Percentiles rank a stretch among this genome's conserved stretches.
phyloP scores from a whole-genome alignment of 2,329 filamentous ascomycete species.

The Trichoderma sp. region DNA sequence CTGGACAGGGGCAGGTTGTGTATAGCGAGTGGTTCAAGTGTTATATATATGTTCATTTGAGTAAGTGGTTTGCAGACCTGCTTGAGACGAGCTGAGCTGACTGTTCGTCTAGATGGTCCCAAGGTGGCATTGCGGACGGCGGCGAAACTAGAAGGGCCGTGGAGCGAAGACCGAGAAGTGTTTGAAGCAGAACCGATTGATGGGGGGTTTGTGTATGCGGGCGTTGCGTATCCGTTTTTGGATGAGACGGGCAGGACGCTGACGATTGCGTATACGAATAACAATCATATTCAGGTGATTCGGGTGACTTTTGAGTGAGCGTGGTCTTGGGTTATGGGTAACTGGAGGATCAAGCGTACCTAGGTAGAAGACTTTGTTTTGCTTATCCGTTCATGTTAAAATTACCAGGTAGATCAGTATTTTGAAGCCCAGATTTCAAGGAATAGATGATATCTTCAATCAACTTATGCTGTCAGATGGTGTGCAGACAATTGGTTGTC shows the following conservation, averaged over 20 bases:
- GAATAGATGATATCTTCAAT: background rate
- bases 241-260: constrained; percentile 36
- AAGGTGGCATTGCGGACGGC: constrained; percentile 23
- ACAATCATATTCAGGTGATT: constrained; percentile 39
- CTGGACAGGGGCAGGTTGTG: constrained; percentile 38
- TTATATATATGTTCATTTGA: constrained; percentile 37
- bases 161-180: constrained; percentile 36
- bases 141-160: constrained; percentile 35
- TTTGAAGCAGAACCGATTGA: constrained; percentile 35
- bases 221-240: constrained; percentile 38
- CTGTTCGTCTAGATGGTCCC: constrained; percentile 2
- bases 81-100: background rate
- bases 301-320: constrained; percentile 29
- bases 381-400: too few species aligned
- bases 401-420: background rate
- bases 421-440: background rate
- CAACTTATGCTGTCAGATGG: background rate
- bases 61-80: background rate
- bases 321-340: background rate
- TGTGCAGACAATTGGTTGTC: background rate
- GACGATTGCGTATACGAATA: constrained; percentile 40
- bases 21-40: constrained; percentile 35
- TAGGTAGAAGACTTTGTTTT: background rate
- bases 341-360: background rate
- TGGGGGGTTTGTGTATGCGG: constrained; percentile 34